Percentiles rank a stretch among this genome's conserved stretches.
phyloP scores from a whole-genome alignment of 2,329 filamentous ascomycete species.

The Nigrograna mackinnonii region DNA sequence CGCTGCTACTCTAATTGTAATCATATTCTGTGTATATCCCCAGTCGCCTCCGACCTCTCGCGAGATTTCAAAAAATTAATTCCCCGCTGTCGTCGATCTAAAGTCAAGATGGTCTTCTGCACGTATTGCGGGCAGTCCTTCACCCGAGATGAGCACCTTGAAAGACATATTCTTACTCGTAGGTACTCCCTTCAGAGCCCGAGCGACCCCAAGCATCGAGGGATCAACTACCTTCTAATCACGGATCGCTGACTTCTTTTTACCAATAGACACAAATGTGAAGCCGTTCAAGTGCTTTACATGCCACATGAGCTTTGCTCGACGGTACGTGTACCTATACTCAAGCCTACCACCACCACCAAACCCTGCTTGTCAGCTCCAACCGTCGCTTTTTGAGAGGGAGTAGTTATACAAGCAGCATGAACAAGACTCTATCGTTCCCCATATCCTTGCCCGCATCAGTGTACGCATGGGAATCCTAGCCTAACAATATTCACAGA shows the following conservation, averaged over 20 bases:
- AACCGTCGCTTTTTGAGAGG: too few relatives aligned
- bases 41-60: too few relatives aligned
- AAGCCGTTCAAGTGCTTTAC: conserved; percentile 60
- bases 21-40: too few relatives aligned
- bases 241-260: conserved; percentile 10
- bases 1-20: too few relatives aligned
- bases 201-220: background rate
- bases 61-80: too few relatives aligned
- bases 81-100: too few relatives aligned
- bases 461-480: background rate
- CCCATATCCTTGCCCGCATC: background rate
- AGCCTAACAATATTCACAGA: conserved; percentile 34
- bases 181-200: conserved; percentile 21
- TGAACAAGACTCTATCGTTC: background rate
- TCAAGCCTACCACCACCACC: too few relatives aligned
- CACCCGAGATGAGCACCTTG: conserved; percentile 56
- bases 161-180: conserved; percentile 57
- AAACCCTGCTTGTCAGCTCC: too few relatives aligned
- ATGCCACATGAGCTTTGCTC: conserved; percentile 58
- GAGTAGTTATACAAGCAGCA: too few relatives aligned
- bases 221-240: background rate
- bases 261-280: conserved; percentile 53
- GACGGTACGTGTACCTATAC: conserved; percentile 48
- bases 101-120: conserved; percentile 55
- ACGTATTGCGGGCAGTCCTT: conserved; percentile 59